Percentiles rank a stretch among this genome's conserved stretches.
Conservation (phyloP, 352 stramenopile genomes). For the Phytophthora pisi region DNA sequence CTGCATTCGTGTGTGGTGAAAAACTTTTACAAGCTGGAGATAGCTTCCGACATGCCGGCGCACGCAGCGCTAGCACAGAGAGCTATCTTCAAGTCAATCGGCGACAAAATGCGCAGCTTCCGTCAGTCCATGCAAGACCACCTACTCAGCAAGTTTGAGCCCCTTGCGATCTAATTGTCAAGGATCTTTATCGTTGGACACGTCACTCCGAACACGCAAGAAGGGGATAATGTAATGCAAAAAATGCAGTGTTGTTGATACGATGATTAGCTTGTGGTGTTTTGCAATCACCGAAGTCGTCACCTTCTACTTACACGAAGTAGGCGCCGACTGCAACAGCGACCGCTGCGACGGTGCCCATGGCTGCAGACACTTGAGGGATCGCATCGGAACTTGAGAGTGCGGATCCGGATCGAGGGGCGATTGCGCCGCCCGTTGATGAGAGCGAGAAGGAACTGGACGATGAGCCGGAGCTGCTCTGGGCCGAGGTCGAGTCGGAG, state of each 20-base stretch:
- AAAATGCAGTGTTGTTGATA: background rate
- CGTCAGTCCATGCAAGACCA: background rate
- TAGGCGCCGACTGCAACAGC: background rate
- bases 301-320: constrained; percentile 5
- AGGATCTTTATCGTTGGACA: background rate
- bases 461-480: background rate
- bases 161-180: no score
- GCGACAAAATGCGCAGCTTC: constrained; percentile 17
- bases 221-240: no score
- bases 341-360: background rate
- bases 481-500: constrained; percentile 12
- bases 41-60: background rate
- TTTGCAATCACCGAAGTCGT: background rate
- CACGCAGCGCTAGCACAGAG: constrained; percentile 5
- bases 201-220: background rate
- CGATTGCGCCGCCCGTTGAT: constrained; percentile 17
- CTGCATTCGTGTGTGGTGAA: constrained; percentile 9
- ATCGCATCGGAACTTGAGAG: constrained; percentile 13
- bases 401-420: constrained; percentile 18
- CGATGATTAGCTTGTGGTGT: background rate
- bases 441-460: background rate
- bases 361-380: background rate
- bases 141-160: background rate
- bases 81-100: constrained; percentile 4
- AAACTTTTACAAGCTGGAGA: constrained; percentile 23